A percentile compares a stretch with the other conserved stretches of the same genome.
Evolutionary conservation across 78 protist species (phyloP).

Genomic region (Polysphondylium violaceum): DNA sequence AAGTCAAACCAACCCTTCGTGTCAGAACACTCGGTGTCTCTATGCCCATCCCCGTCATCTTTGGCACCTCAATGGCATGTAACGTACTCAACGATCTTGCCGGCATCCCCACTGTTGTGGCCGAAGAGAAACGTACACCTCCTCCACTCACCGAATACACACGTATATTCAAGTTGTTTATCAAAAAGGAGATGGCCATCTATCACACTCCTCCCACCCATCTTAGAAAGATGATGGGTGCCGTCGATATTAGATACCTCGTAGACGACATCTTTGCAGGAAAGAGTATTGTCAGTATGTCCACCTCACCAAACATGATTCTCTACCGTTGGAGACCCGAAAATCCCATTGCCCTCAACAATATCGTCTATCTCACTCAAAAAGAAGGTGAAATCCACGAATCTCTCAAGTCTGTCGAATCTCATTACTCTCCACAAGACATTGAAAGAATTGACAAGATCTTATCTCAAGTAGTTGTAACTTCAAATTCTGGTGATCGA

Average conservation of each 20-base stretch:
- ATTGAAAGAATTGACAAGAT: conserved; percentile 17
- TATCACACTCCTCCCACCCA: conserved; percentile 38
- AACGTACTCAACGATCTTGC: conserved; percentile 37
- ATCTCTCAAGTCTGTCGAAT: background rate
- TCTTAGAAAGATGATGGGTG: conserved; percentile 19
- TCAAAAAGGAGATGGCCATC: background rate
- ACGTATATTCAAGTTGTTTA: conserved; percentile 13
- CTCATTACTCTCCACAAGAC: conserved; percentile 17
- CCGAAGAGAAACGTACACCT: conserved; percentile 31
- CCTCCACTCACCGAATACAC: conserved; percentile 54
- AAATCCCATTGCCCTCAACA: conserved; percentile 23
- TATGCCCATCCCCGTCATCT: conserved; percentile 71
- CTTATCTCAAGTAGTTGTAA: background rate
- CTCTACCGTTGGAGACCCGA: conserved; percentile 58
- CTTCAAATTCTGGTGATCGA: too few species aligned
- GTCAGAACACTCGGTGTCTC: conserved; percentile 55
- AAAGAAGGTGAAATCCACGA: conserved; percentile 56
- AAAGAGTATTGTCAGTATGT: background rate
- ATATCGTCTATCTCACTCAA: conserved; percentile 17
- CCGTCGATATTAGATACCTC: conserved; percentile 21
- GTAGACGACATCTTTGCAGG: conserved; percentile 25
- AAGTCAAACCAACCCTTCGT: conserved; percentile 46
- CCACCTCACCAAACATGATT: background rate
- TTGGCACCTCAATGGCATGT: conserved; percentile 47
- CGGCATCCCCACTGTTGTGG: conserved; percentile 27